A percentile compares a stretch with the other conserved stretches of the same genome.
These are phyloP conservation scores for Catenaria anguillulae DNA, from an alignment of 371 early-diverging fungal species.

Conservation along the genomic window DNA sequence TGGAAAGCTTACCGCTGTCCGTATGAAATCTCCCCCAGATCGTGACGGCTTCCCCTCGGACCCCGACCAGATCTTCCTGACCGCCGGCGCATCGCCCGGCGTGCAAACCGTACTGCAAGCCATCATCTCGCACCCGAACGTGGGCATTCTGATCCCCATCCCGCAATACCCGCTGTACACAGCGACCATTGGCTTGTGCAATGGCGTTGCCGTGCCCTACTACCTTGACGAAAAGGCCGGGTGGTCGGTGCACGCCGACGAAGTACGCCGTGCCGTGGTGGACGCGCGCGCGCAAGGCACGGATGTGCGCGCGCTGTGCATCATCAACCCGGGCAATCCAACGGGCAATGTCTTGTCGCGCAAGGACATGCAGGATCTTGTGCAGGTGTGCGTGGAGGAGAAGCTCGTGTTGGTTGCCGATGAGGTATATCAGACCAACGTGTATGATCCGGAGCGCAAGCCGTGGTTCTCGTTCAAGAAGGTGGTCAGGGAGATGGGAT, in stretches of 20 bases:
- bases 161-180: conserved; percentile 97
- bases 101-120: conserved; percentile 76
- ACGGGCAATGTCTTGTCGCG: conserved; percentile 77
- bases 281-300: conserved; percentile 53
- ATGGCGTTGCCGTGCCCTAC: conserved; percentile 77
- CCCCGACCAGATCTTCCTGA: conserved; percentile 75
- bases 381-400: conserved; percentile 71
- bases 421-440: conserved; percentile 95
- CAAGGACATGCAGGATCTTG: conserved; percentile 70
- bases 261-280: conserved; percentile 41
- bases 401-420: conserved; percentile 79
- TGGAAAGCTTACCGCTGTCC: background rate
- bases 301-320: conserved; percentile 83
- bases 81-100: conserved; percentile 76
- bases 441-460: conserved; percentile 55
- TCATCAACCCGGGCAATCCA: conserved; percentile 98
- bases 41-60: conserved; percentile 76
- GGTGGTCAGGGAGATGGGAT: conserved; percentile 48
- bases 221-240: conserved; percentile 68
- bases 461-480: conserved; percentile 95
- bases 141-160: conserved; percentile 93
- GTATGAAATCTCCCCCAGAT: conserved; percentile 13
- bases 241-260: conserved; percentile 59
- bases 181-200: conserved; percentile 72
- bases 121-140: conserved; percentile 53